These are phyloP conservation scores for Hericium rajendrae DNA, from an alignment of 768 basidiomycete species.

Conservation along the genomic window DNA sequence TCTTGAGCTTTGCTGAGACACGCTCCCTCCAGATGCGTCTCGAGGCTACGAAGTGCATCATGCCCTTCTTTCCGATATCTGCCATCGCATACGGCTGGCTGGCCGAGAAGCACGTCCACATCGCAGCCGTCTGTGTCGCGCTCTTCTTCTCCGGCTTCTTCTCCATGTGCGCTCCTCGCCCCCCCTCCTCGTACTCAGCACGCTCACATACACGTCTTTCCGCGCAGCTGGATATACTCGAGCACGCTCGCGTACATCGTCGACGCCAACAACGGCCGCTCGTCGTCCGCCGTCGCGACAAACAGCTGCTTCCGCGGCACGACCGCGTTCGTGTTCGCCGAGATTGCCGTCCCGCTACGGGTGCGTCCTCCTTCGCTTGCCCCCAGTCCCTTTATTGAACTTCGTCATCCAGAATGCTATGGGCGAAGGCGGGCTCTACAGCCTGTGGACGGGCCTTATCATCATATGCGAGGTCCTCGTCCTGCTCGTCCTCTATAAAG, in stretches of 20 bases:
- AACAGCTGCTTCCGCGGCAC: constrained; percentile 73
- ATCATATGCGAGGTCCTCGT: constrained; percentile 43
- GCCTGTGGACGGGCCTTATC: constrained; percentile 51
- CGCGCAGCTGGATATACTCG: constrained; percentile 45
- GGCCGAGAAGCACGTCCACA: constrained; percentile 47
- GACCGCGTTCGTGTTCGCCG: constrained; percentile 57
- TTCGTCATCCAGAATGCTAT: constrained; percentile 39
- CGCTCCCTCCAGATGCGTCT: constrained; percentile 51
- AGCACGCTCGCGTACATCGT: constrained; percentile 78
- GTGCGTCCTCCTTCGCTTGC: constrained; percentile 21
- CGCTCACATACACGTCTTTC: not conserved
- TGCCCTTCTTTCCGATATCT: constrained; percentile 50
- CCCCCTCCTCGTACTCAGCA: not conserved
- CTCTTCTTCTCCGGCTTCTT: constrained; percentile 70
- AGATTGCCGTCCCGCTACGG: constrained; percentile 69
- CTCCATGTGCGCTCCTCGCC: constrained; percentile 43
- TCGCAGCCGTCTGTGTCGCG: constrained; percentile 61
- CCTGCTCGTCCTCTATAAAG: constrained; percentile 51
- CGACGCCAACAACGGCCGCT: constrained; percentile 76
- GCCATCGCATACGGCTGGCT: constrained; percentile 73
- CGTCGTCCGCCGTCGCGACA: constrained; percentile 61
- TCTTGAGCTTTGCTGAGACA: not conserved
- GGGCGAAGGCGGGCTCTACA: constrained; percentile 77
- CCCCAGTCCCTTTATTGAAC: not conserved
- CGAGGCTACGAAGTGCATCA: constrained; percentile 46